Base-by-base conservation (phyloP, 2,329 filamentous ascomycete species). In the Byssochlamys sp. region DNA sequence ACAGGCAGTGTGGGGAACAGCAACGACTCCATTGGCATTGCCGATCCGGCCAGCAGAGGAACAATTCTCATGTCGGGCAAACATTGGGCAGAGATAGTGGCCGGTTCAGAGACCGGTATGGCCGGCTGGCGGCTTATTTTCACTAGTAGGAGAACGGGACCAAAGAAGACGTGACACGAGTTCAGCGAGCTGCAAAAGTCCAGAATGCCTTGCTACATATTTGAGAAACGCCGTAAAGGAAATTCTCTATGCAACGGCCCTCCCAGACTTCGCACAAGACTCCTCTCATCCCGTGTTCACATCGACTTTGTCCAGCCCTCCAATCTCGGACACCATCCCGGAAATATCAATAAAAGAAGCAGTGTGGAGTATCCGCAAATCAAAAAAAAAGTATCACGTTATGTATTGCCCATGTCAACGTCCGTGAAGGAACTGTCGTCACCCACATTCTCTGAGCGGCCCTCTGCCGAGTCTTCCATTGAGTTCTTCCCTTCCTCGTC, bases 391-490 rank as follows among this genome's bases (percentile, higher is more conserved):
- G 49, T 56, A 51, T 48, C 48, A 68, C 19, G 50, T 80, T 75
- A 83, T 76, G 76, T 74, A 71, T 82, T 81, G 66, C 78, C 78
- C 80, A 83, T 83, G 72, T 83, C 79, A 73, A 82, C 75, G 74
- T 84, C 80, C 74, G 78, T 80, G 78, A 83, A 81, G 72, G 78
- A 80, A 78, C 67, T 75, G 78, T 45, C 39, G n/a, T 81, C 78
- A 84, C 84, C 82, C 78, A 87, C 83, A 82, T 84, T 83, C 75
- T 86, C 83, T 69, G 79, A 76, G 68, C 81, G 80, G 65, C 73
- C 74, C 66, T 80, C 77, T 62, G 75, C 67, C 48, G 67, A 65
- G 62, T 65, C 69, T 60, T 74, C 72, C 60, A 71, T 70, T 63
- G 73, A 53, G 50, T 67, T 66, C 63, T 65, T 66, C 39, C 68